Base-by-base conservation (phyloP, 179 eudicot genomes). In the Actinidia polygama region DNA sequence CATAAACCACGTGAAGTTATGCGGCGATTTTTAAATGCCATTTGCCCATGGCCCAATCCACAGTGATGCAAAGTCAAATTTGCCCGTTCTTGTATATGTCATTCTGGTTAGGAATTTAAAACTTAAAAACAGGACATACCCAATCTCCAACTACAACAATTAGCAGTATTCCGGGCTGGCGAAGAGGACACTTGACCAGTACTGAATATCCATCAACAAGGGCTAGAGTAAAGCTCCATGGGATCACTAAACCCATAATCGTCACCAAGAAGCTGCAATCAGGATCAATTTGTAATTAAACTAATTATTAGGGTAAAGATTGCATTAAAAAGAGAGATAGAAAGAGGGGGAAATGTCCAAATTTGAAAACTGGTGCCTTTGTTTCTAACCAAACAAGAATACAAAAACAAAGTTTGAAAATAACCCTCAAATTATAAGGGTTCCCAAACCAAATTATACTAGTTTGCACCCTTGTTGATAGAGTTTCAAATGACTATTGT, bases 141-240 rank as follows among this genome's bases (percentile, higher is more conserved):
- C 85, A 86, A 81, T 91, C 94, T 63, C 94, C 94, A 53, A 87
- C 12, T 9, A 88, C 80, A 49, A 88, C 75, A 36, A 88, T 75
- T 7, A 79, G 73, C 47, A 91, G 77, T 50, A 87, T 76, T 51
- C 91, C 89, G 4, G 85, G 71, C 62, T 82, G 89, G 9, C 88
- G 91, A 80, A 86, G 63, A 44, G 94, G 89, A 77, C 86, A 83
- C 58, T 85, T 88, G 73, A 81, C 73, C 16, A 90, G 76, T 21
- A 90, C 72, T 40, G 88, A 88, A 84, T 90, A 91, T 47, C 83
- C 88, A 81, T 91, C 94, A 9, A 90, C 81, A 23, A 90, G 24
- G n/a, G 90, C 92, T 79, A 90, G 74, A 24, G 90, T 87, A 62
- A 90, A 84, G 75, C 94, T 91, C 92, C 94, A 91, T 51, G 94